phyloP scores from a whole-genome alignment of 768 basidiomycete genomes.

The Tricholoma sp. region DNA sequence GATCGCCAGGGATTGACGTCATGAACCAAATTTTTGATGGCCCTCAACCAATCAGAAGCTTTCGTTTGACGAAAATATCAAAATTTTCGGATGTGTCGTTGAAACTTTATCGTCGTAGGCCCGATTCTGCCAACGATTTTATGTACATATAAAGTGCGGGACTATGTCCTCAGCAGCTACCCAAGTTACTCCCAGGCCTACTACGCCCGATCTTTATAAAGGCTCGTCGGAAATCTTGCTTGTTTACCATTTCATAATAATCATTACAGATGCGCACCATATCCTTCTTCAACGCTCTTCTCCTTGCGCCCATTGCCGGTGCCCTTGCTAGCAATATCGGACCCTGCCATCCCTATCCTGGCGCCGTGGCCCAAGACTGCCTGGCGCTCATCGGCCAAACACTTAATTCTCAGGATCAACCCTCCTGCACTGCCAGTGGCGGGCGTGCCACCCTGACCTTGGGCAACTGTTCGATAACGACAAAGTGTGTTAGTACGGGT shows the following conservation, averaged over 20 bases:
- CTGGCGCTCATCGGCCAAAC: slow-evolving; percentile 1
- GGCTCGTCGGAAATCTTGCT: neutral
- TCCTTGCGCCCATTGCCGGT: neutral
- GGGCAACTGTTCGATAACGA: neutral
- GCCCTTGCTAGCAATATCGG: neutral
- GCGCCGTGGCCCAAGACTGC: slow-evolving; percentile 3
- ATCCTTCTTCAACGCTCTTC: neutral
- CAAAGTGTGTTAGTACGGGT: slow-evolving; percentile 1
- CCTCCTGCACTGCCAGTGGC: neutral
- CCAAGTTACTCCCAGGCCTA: neutral
- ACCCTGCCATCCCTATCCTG: slow-evolving; percentile 7
- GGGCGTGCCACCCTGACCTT: neutral
- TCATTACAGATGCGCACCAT: neutral
- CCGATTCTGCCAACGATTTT: neutral
- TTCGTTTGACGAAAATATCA: neutral
- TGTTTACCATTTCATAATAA: neutral
- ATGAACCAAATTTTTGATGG: neutral
- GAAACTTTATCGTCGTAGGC: neutral
- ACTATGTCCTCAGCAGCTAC: neutral
- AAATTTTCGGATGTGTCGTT: neutral
- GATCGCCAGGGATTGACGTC: neutral
- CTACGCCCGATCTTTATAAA: too few species aligned
- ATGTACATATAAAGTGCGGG: neutral
- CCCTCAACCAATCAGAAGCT: neutral
- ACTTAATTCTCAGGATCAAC: neutral